Percentiles rank a stretch among this genome's conserved stretches.
phyloP scores from a whole-genome alignment of 2,329 filamentous ascomycete genomes.

The Xylariaceae sp. region DNA sequence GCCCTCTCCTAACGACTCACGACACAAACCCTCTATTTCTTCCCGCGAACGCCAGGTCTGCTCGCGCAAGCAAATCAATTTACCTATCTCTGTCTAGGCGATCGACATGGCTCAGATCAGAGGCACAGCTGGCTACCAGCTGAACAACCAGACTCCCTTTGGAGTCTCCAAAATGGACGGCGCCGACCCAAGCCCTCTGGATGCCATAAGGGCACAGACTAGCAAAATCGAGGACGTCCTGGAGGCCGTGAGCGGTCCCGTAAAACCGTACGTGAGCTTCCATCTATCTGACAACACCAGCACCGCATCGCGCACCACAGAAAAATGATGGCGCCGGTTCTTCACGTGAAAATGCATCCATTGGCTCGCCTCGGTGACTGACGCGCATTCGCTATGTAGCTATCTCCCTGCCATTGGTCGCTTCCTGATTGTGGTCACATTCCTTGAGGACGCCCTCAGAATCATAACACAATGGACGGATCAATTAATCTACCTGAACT shows the following conservation, averaged over 20 bases:
- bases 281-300: not conserved
- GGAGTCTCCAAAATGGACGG: slow-evolving; percentile 56
- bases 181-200: slow-evolving; percentile 70
- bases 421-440: slow-evolving; percentile 96
- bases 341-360: not conserved
- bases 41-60: slow-evolving; percentile 24
- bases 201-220: slow-evolving; percentile 87
- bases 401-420: slow-evolving; percentile 93
- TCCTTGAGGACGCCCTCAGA: slow-evolving; percentile 90
- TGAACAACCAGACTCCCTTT: slow-evolving; percentile 69
- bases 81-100: slow-evolving; percentile 4
- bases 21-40: not conserved
- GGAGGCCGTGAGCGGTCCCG: slow-evolving; percentile 79
- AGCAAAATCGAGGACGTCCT: slow-evolving; percentile 97
- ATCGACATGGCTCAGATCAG: slow-evolving; percentile 44
- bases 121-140: slow-evolving; percentile 75
- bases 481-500: slow-evolving; percentile 85
- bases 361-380: slow-evolving; percentile 19
- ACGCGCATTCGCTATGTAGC: slow-evolving; percentile 43
- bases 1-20: not conserved
- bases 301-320: not conserved
- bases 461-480: slow-evolving; percentile 98
- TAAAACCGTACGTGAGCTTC: slow-evolving; percentile 75
- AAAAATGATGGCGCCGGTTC: slow-evolving; percentile 1
- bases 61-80: slow-evolving; percentile 10